phyloP scores from a whole-genome alignment of 1,139 yeast genomes.

The Debaryomycetaceae sp. region DNA sequence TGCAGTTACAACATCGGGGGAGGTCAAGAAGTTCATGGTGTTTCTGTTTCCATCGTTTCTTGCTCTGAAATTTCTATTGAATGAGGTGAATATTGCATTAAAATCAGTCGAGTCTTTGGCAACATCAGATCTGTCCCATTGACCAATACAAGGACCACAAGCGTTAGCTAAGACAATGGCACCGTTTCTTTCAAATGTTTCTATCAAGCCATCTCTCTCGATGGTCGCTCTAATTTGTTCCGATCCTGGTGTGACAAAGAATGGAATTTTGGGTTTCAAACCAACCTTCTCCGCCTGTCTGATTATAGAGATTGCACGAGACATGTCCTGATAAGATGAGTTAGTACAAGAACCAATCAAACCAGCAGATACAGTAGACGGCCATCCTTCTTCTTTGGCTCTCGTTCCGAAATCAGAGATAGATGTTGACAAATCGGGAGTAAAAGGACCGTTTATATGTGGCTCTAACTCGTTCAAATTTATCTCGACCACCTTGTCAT shows the following conservation, averaged over 20 bases:
- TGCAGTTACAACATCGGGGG: conserved; percentile 96
- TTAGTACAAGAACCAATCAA: conserved; percentile 97
- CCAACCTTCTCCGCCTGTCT: conserved; percentile 83
- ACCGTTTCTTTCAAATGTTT: conserved; percentile 77
- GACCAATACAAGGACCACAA: conserved; percentile 99
- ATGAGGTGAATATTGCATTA: conserved; percentile 90
- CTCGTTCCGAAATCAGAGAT: conserved; percentile 66
- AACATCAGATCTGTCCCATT: conserved; percentile 83
- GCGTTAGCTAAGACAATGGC: conserved; percentile 94
- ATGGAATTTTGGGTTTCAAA: conserved; percentile 86
- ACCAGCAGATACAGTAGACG: conserved; percentile 77
- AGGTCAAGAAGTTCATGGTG: conserved; percentile 93
- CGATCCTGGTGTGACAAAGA: conserved; percentile 97
- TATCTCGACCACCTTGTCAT: conserved; percentile 80
- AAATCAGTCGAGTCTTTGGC: conserved; percentile 60
- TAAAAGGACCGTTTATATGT: conserved; percentile 89
- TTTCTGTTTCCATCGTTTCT: conserved; percentile 97
- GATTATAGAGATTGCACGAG: conserved; percentile 86
- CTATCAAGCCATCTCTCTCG: conserved; percentile 86
- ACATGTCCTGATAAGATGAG: conserved; percentile 96
- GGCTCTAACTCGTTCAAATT: conserved; percentile 78
- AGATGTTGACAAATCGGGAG: conserved; percentile 91
- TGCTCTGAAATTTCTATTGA: conserved; percentile 94
- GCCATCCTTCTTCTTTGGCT: conserved; percentile 74
- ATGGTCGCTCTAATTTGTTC: conserved; percentile 97